Conservation (phyloP, 2,329 filamentous ascomycete species). For the Cercospora sp. region DNA sequence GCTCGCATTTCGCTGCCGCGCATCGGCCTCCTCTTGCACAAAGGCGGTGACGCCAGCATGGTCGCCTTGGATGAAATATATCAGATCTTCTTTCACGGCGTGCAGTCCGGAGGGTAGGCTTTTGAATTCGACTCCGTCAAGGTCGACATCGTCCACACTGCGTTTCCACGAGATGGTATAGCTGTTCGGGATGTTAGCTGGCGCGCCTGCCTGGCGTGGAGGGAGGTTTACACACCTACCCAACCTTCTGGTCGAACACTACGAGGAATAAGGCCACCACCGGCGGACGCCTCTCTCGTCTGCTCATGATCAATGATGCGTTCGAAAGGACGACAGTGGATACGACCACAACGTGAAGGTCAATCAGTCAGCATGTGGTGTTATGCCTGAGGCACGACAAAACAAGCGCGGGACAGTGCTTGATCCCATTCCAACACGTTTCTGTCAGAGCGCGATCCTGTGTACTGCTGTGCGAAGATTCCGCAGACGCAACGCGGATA, state of each 20-base stretch:
- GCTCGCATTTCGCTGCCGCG: slow-evolving; percentile 78
- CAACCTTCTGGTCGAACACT: slow-evolving; percentile 43
- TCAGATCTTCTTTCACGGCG: slow-evolving; percentile 79
- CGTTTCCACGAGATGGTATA: slow-evolving; percentile 88
- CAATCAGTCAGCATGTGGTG: not conserved
- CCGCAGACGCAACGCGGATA: too few species aligned
- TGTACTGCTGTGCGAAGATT: too few species aligned
- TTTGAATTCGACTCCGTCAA: slow-evolving; percentile 92
- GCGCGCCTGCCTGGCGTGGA: not conserved
- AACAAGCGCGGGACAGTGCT: not conserved
- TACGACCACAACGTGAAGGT: not conserved
- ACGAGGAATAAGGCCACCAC: slow-evolving; percentile 42
- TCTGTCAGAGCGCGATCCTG: too few species aligned
- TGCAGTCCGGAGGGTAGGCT: slow-evolving; percentile 91
- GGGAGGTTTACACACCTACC: slow-evolving; percentile 29
- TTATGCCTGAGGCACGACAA: not conserved
- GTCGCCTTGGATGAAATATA: slow-evolving; percentile 83
- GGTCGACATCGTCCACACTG: slow-evolving; percentile 61
- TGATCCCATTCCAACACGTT: too few species aligned
- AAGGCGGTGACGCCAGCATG: slow-evolving; percentile 92
- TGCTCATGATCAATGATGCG: slow-evolving; percentile 5
- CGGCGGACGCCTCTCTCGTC: slow-evolving; percentile 29
- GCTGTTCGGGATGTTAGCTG: slow-evolving; percentile 41
- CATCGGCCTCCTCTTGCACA: slow-evolving; percentile 76
- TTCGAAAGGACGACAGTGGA: not conserved